Evolutionary conservation across 2,329 filamentous ascomycete species (phyloP).

Genomic region (Apiospora phragmitis): DNA sequence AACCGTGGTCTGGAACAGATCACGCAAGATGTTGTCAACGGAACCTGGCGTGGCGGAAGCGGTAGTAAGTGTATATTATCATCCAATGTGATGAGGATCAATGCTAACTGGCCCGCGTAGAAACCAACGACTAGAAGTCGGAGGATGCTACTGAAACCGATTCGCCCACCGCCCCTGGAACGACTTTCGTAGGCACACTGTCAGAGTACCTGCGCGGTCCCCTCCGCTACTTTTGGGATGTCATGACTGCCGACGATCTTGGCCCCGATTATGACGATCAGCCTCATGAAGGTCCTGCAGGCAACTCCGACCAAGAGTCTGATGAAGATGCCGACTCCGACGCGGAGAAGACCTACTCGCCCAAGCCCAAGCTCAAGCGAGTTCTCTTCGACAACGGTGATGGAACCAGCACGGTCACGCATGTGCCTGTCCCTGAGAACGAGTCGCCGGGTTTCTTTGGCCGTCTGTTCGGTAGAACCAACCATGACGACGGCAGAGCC

Average conservation of each 20-base stretch:
- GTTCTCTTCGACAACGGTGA: background rate
- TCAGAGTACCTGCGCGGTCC: background rate
- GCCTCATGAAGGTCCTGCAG: background rate
- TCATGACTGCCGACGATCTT: background rate
- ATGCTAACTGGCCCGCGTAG: background rate
- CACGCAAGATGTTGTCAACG: background rate
- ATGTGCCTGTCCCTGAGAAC: background rate
- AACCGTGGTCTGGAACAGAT: conserved; percentile 1
- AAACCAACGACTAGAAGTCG: background rate
- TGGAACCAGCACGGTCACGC: background rate
- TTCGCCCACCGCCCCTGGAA: background rate
- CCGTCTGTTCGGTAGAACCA: background rate
- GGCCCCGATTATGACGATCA: background rate
- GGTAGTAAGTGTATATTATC: background rate
- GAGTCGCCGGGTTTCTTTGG: background rate
- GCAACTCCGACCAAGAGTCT: background rate
- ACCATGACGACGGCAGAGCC: background rate
- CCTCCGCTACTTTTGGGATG: background rate
- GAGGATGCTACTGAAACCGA: background rate
- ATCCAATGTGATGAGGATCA: too few relatives aligned
- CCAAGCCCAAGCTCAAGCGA: background rate
- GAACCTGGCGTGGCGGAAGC: background rate
- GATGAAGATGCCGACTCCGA: background rate
- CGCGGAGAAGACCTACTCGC: background rate
- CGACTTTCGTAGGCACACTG: background rate